These are phyloP conservation scores for Monosporascus sp. DNA, from an alignment of 2,329 filamentous ascomycete species.

Conservation along the genomic window DNA sequence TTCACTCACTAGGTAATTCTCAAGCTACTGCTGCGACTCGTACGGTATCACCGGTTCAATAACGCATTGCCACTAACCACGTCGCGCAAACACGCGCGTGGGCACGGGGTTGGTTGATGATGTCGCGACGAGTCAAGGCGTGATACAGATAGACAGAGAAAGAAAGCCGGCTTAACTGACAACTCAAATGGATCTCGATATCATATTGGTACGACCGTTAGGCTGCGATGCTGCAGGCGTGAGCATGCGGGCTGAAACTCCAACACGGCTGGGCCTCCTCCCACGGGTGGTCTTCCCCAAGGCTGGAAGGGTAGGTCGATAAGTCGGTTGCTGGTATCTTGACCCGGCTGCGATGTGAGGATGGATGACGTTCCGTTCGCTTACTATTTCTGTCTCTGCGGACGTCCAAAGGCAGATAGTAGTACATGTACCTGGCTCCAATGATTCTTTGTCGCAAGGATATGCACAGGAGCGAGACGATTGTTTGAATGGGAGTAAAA, in stretches of 20 bases:
- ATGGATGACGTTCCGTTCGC: background rate
- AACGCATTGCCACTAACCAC: background rate
- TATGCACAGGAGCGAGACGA: slow-evolving; percentile 10
- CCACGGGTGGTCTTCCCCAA: too few species aligned
- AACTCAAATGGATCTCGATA: too few species aligned
- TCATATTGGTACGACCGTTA: too few species aligned
- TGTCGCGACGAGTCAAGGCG: background rate
- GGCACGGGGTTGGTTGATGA: background rate
- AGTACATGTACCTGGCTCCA: slow-evolving; percentile 14
- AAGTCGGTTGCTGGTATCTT: background rate
- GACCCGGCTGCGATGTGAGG: background rate
- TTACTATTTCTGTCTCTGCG: slow-evolving; percentile 1
- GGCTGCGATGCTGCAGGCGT: too few species aligned
- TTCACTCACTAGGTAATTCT: slow-evolving; percentile 3
- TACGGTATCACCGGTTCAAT: background rate
- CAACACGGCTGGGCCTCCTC: too few species aligned
- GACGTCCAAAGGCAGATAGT: slow-evolving; percentile 1
- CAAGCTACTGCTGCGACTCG: background rate
- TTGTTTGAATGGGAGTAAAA: slow-evolving; percentile 8
- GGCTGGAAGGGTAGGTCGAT: too few species aligned
- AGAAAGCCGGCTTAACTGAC: background rate
- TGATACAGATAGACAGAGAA: background rate
- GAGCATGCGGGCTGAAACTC: too few species aligned
- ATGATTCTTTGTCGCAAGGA: slow-evolving; percentile 19
- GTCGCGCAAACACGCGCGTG: background rate